Conservation (phyloP, 2,329 filamentous ascomycete species). For the Fusarium oxysporum region DNA sequence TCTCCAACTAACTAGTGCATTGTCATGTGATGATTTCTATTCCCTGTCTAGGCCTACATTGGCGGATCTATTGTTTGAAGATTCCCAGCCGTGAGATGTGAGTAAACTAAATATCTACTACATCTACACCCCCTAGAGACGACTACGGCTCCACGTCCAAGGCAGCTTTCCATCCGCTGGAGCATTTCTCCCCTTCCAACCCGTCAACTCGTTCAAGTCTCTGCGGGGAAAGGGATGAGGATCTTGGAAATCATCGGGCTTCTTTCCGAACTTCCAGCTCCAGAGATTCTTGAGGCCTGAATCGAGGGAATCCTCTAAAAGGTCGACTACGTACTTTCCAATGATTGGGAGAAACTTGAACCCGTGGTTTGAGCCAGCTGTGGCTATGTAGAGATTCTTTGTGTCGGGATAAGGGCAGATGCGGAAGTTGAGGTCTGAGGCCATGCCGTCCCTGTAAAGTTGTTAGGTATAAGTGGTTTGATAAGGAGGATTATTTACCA, state of each 20-base stretch:
- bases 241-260: conserved; percentile 34
- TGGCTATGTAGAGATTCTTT: conserved; percentile 60
- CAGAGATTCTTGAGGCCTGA: conserved; percentile 55
- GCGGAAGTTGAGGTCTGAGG: conserved; percentile 46
- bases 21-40: conserved; percentile 27
- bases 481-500: conserved; percentile 56
- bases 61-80: background rate
- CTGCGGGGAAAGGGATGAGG: conserved; percentile 38
- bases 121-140: conserved; percentile 15
- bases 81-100: conserved; percentile 17
- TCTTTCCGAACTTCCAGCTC: conserved; percentile 44
- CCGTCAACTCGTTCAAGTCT: conserved; percentile 34
- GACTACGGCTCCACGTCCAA: conserved; percentile 40
- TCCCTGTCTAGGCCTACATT: conserved; percentile 9
- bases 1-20: conserved; percentile 16
- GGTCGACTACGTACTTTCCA: conserved; percentile 59
- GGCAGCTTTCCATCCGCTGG: conserved; percentile 37
- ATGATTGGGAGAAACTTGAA: conserved; percentile 66
- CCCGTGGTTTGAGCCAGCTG: conserved; percentile 64
- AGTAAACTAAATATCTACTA: background rate
- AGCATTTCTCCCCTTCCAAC: conserved; percentile 38
- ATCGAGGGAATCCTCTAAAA: conserved; percentile 50
- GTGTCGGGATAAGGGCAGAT: conserved; percentile 34
- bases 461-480: background rate
- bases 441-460: conserved; percentile 46